Conservation (phyloP, 164 flowering plant genomes). For the Kingdonia uniflora region DNA sequence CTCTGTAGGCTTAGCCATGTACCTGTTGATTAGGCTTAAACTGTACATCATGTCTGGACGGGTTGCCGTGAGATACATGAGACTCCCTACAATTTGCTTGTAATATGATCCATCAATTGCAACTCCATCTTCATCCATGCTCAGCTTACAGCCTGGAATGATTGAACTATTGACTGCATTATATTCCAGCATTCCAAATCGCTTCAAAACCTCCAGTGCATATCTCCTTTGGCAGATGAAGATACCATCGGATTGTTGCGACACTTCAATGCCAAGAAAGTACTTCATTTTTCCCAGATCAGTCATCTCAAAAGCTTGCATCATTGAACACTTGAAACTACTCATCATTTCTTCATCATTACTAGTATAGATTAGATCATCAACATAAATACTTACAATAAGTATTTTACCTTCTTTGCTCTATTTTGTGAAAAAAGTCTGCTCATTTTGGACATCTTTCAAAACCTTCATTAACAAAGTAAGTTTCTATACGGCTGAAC, state of each 20-base stretch:
- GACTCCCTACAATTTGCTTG: not conserved
- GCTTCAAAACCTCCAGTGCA: no score
- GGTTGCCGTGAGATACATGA: not conserved
- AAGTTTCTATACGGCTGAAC: constrained; percentile 3
- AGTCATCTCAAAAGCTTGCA: constrained; percentile 5
- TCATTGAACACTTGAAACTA: constrained; percentile 2
- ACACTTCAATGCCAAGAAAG: constrained; percentile 9
- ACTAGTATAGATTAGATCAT: constrained; percentile 7
- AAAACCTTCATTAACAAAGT: constrained; percentile 5
- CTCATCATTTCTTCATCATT: constrained; percentile 3
- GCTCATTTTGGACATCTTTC: no score
- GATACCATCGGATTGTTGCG: constrained; percentile 1
- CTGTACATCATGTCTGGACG: no score
- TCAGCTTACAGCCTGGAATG: no score
- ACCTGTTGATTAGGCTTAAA: no score
- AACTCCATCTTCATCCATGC: no score
- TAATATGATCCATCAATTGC: no score
- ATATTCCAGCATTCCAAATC: no score
- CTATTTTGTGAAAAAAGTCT: not conserved
- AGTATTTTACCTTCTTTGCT: not conserved
- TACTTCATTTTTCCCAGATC: constrained; percentile 8
- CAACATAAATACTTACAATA: constrained; percentile 4
- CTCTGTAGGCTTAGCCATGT: not conserved
- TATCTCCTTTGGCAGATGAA: not conserved
- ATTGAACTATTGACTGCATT: no score